Conservation (phyloP, 257 asterid species). For the Perilla frutescens region DNA sequence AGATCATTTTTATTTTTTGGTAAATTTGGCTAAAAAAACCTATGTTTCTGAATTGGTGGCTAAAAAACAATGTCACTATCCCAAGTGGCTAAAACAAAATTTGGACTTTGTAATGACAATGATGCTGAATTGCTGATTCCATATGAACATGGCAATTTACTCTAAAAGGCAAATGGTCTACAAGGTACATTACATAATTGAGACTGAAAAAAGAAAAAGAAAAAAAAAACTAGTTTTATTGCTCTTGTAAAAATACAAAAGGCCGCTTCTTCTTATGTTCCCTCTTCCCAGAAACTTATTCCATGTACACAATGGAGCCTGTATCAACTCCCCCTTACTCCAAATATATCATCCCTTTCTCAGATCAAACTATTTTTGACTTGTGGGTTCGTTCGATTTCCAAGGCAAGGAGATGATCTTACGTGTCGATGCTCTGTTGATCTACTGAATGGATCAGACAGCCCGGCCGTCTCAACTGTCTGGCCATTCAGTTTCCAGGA, state of each 20-base stretch:
- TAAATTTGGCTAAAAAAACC: too few relatives aligned
- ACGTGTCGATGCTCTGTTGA: slow-evolving; percentile 5
- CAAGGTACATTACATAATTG: slow-evolving; percentile 44
- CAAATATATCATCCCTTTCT: slow-evolving; percentile 16
- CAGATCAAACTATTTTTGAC: slow-evolving; percentile 4
- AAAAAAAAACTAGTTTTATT: slow-evolving; percentile 36
- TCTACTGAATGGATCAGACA: slow-evolving; percentile 28
- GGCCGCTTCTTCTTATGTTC: slow-evolving; percentile 32
- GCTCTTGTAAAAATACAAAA: slow-evolving; percentile 44
- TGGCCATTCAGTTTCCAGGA: slow-evolving; percentile 16
- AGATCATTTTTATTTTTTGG: too few relatives aligned
- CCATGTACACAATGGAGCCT: slow-evolving; percentile 49
- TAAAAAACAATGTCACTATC: too few relatives aligned
- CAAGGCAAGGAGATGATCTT: slow-evolving; percentile 4
- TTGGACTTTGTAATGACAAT: neutral
- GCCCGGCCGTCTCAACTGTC: slow-evolving; percentile 16
- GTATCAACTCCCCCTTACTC: slow-evolving; percentile 33
- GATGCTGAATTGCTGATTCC: neutral
- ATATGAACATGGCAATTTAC: slow-evolving; percentile 20
- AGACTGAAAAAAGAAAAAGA: slow-evolving; percentile 23
- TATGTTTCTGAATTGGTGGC: too few relatives aligned
- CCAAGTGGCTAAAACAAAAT: too few relatives aligned
- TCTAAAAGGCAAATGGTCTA: slow-evolving; percentile 27
- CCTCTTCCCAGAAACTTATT: slow-evolving; percentile 46
- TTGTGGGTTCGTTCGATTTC: slow-evolving; percentile 6